Conservation (phyloP, 2,329 filamentous ascomycete genomes). For the Endothia cerciana region DNA sequence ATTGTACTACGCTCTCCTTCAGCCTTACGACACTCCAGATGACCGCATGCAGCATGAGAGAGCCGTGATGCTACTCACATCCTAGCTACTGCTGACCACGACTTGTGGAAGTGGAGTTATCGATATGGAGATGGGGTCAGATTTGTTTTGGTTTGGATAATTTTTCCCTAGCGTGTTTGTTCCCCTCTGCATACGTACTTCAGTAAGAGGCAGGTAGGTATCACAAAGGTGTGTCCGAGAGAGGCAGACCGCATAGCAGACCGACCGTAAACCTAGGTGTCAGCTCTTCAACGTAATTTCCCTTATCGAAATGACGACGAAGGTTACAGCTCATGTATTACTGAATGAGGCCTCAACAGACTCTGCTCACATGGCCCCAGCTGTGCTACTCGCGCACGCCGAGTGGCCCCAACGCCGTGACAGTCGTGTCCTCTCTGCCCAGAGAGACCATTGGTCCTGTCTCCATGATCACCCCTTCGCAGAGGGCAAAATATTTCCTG, state of each 20-base stretch:
- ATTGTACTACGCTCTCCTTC: constrained; percentile 3
- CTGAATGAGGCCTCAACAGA: neutral
- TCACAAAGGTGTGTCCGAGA: too few species aligned
- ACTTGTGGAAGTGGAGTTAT: neutral
- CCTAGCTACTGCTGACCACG: neutral
- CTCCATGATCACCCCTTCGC: neutral
- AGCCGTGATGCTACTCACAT: neutral
- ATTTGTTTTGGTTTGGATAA: neutral
- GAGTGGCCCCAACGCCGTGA: neutral
- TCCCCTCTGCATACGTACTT: too few species aligned
- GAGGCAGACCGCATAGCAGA: too few species aligned
- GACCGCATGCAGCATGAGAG: constrained; percentile 11
- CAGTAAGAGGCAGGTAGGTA: too few species aligned
- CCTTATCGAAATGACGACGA: neutral
- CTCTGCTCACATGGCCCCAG: neutral
- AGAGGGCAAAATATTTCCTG: neutral
- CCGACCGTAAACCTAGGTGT: too few species aligned
- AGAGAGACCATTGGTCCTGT: neutral
- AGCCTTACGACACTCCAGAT: constrained; percentile 4
- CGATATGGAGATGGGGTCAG: neutral
- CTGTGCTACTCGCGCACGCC: constrained; percentile 2
- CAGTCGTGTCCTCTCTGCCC: neutral
- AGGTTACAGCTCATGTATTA: neutral
- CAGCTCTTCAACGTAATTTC: neutral
- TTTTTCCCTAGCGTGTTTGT: too few species aligned